phyloP scores from a whole-genome alignment of 1,139 yeast species.

The Petasospora fabianii region DNA sequence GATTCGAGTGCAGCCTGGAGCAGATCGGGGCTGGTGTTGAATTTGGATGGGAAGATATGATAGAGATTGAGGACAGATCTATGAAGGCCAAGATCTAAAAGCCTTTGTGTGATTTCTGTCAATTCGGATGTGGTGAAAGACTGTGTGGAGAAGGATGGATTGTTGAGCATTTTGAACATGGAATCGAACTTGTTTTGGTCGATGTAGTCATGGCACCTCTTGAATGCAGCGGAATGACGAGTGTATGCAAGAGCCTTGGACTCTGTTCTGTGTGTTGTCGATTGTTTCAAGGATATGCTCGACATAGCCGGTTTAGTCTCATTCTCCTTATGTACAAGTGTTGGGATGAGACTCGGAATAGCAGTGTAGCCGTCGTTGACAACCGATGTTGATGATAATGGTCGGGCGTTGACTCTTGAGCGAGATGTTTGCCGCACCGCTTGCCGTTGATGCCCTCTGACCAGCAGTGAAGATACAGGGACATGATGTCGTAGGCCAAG shows the following conservation, averaged over 20 bases:
- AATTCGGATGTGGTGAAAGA: conserved; percentile 1
- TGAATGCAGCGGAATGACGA: neutral
- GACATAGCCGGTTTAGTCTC: neutral
- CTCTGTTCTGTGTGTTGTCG: neutral
- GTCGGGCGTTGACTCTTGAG: conserved; percentile 8
- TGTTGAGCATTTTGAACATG: neutral
- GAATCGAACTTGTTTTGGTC: neutral
- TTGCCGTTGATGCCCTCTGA: conserved; percentile 1
- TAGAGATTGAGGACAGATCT: conserved; percentile 3
- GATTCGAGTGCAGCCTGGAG: conserved; percentile 4
- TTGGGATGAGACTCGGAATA: conserved; percentile 1
- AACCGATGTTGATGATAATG: conserved; percentile 8
- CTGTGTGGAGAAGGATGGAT: neutral
- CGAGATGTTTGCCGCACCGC: conserved; percentile 12
- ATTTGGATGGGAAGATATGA: neutral
- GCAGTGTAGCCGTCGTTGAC: conserved; percentile 4
- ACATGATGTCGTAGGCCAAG: conserved; percentile 3
- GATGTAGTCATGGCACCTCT: neutral
- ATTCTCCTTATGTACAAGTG: conserved; percentile 6
- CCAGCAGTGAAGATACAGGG: neutral
- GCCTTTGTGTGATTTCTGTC: neutral
- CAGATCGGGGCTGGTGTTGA: conserved; percentile 1
- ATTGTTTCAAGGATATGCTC: neutral
- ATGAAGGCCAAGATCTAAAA: conserved; percentile 1
- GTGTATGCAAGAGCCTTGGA: neutral